Evolutionary conservation across 805 yeast species (phyloP).

Genomic region (Barnettozyma botsteinii): DNA sequence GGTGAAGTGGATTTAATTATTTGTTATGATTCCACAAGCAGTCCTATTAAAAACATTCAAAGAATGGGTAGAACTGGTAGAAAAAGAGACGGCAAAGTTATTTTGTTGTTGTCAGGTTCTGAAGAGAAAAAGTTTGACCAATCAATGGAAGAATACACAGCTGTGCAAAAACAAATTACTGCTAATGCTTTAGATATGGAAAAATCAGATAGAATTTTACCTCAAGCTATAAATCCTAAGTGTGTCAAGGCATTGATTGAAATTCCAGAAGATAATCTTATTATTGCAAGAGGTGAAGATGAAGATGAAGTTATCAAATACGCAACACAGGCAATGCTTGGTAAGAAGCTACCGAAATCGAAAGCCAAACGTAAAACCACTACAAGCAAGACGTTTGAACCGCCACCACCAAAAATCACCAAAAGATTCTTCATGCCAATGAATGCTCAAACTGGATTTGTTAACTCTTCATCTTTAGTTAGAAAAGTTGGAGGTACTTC

Average conservation of each 20-base stretch:
- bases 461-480: slow-evolving; percentile 44
- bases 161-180: slow-evolving; percentile 66
- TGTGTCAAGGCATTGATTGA: slow-evolving; percentile 53
- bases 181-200: slow-evolving; percentile 38
- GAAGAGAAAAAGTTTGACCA: slow-evolving; percentile 77
- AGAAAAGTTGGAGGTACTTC: slow-evolving; percentile 20
- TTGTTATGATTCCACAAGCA: slow-evolving; percentile 87
- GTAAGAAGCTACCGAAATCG: slow-evolving; percentile 23
- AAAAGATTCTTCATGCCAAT: slow-evolving; percentile 71
- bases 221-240: slow-evolving; percentile 46
- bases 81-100: slow-evolving; percentile 79
- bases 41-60: slow-evolving; percentile 90
- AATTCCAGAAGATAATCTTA: slow-evolving; percentile 66
- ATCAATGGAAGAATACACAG: slow-evolving; percentile 78
- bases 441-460: slow-evolving; percentile 55
- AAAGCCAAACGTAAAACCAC: slow-evolving; percentile 11
- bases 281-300: slow-evolving; percentile 46
- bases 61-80: slow-evolving; percentile 99
- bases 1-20: slow-evolving; percentile 95
- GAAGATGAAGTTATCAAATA: slow-evolving; percentile 62
- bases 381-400: slow-evolving; percentile 12
- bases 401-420: slow-evolving; percentile 14
- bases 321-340: slow-evolving; percentile 61
- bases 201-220: slow-evolving; percentile 63
- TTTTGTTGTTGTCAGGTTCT: slow-evolving; percentile 66